phyloP scores from a whole-genome alignment of 768 basidiomycete species.

The Mycena belliarum region DNA sequence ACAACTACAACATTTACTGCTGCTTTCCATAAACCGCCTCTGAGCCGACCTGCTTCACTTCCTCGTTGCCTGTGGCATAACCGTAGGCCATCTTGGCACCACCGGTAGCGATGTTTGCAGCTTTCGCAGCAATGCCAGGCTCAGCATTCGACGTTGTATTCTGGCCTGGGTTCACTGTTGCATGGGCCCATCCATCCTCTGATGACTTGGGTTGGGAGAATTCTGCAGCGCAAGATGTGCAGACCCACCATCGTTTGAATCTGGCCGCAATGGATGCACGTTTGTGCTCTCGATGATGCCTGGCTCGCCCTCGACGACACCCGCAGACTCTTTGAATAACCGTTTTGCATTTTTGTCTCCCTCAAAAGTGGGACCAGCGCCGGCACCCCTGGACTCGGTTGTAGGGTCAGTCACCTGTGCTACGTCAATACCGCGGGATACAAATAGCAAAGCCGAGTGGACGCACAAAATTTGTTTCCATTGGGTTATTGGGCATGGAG shows the following conservation, averaged over 20 bases:
- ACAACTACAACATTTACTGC: neutral
- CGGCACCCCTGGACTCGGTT: slow-evolving; percentile 38
- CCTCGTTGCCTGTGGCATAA: slow-evolving; percentile 36
- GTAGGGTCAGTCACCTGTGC: slow-evolving; percentile 45
- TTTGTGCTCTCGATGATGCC: slow-evolving; percentile 58
- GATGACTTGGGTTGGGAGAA: neutral
- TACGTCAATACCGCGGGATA: neutral
- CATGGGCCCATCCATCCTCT: slow-evolving; percentile 48
- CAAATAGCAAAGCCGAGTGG: neutral
- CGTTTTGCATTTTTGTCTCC: slow-evolving; percentile 42
- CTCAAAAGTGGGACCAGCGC: slow-evolving; percentile 39
- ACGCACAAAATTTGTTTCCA: slow-evolving; percentile 46
- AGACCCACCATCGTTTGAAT: slow-evolving; percentile 40
- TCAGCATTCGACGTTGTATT: neutral
- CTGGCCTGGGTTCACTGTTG: slow-evolving; percentile 19
- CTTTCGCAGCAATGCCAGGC: slow-evolving; percentile 24
- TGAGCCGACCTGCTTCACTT: slow-evolving; percentile 33
- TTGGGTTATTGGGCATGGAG: slow-evolving; percentile 36
- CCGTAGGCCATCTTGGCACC: slow-evolving; percentile 41
- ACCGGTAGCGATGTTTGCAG: slow-evolving; percentile 32
- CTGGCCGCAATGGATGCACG: slow-evolving; percentile 53
- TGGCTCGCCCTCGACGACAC: slow-evolving; percentile 53
- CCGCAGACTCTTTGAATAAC: slow-evolving; percentile 41
- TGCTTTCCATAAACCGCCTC: slow-evolving; percentile 25
- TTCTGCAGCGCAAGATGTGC: neutral